phyloP scores from a whole-genome alignment of 768 basidiomycete genomes.

The Lentinula detonsa region DNA sequence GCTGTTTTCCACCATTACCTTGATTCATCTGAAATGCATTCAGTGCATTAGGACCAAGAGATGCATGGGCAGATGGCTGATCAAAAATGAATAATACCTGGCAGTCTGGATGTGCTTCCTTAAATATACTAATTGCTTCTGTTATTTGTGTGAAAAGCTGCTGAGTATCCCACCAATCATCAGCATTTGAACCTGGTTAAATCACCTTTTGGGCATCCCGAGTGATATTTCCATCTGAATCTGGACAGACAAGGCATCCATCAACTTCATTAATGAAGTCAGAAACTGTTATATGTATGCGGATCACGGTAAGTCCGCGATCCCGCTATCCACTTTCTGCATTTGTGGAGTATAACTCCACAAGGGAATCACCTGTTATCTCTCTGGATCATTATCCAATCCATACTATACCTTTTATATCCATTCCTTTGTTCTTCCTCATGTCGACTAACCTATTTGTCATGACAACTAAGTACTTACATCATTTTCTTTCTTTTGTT shows the following conservation, averaged over 20 bases:
- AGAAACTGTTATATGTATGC: no score
- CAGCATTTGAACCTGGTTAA: constrained; percentile 17
- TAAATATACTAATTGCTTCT: constrained; percentile 23
- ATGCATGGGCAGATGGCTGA: constrained; percentile 22
- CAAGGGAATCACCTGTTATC: no score
- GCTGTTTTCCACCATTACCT: constrained; percentile 18
- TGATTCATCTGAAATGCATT: constrained; percentile 21
- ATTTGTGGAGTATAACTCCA: no score
- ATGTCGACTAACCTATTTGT: no score
- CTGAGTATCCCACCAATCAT: constrained; percentile 15
- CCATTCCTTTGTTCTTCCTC: no score
- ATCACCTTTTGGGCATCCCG: constrained; percentile 21
- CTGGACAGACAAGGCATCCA: constrained; percentile 14
- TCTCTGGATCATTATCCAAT: no score
- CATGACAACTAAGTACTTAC: no score
- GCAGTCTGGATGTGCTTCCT: constrained; percentile 14
- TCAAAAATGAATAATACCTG: constrained; percentile 20
- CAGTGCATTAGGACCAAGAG: constrained; percentile 17
- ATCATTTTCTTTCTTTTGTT: no score
- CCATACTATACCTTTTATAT: no score
- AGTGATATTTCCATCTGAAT: constrained; percentile 10
- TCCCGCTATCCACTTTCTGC: no score
- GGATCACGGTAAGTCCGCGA: no score
- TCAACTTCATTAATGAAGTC: constrained; percentile 22
- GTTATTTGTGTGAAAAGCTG: constrained; percentile 16